phyloP scores from a whole-genome alignment of 495 filamentous ascomycete genomes.

The Apiosordaria backusii region DNA sequence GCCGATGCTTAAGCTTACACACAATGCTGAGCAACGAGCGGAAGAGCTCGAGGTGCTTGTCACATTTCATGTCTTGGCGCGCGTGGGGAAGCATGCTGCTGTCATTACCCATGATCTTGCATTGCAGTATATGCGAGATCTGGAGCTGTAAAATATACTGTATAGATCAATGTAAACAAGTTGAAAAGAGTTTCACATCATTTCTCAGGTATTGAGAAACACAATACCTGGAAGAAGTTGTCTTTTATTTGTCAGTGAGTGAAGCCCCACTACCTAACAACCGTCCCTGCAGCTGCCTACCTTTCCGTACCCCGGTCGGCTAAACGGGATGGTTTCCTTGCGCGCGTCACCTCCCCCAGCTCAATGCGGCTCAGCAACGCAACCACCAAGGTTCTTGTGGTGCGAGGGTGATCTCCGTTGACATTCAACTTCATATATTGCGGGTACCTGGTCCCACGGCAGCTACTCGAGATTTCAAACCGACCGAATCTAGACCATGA shows the following conservation, averaged over 20 bases:
- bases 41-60: background rate
- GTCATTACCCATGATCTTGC: background rate
- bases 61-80: slow-evolving; percentile 7
- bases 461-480: background rate
- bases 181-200: background rate
- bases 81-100: background rate
- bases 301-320: slow-evolving; percentile 17
- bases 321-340: slow-evolving; percentile 10
- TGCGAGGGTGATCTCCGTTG: background rate
- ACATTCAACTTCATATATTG: background rate
- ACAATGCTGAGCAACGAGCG: slow-evolving; percentile 22
- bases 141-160: slow-evolving; percentile 23
- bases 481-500: background rate
- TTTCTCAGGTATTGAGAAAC: no score
- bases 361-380: slow-evolving; percentile 12
- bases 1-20: slow-evolving; percentile 12
- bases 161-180: slow-evolving; percentile 12
- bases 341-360: slow-evolving; percentile 14
- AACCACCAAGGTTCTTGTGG: background rate
- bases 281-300: slow-evolving; percentile 8
- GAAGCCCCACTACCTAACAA: slow-evolving; percentile 10
- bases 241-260: background rate
- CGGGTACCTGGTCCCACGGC: background rate
- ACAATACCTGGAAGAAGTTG: background rate
- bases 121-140: slow-evolving; percentile 14